Percentiles rank a stretch among this genome's conserved stretches.
These are phyloP conservation scores for Scopulariopsis brevicaulis DNA, from an alignment of 2,329 filamentous ascomycete genomes.

Conservation along the genomic window DNA sequence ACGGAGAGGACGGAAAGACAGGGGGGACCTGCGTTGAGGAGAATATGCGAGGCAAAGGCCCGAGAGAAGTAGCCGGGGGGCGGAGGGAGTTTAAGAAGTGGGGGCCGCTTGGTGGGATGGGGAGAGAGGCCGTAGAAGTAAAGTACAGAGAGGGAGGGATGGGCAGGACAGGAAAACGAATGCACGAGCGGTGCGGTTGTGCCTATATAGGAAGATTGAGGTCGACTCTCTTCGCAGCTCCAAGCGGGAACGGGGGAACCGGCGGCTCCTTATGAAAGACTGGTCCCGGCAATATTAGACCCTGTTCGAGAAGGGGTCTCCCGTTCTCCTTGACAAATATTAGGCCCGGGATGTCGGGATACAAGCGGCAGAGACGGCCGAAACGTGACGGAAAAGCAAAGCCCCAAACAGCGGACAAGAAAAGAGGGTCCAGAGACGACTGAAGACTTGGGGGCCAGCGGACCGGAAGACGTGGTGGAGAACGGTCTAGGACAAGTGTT, in stretches of 20 bases:
- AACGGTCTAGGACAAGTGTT: neutral
- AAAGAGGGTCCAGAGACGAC: neutral
- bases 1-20: neutral
- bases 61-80: neutral
- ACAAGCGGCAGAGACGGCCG: neutral
- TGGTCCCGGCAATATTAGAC: neutral
- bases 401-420: neutral
- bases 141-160: neutral
- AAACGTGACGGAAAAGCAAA: neutral
- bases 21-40: neutral
- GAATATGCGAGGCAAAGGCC: neutral
- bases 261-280: neutral
- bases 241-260: neutral
- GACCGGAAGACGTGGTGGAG: neutral
- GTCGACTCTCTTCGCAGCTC: neutral
- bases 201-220: constrained; percentile 2
- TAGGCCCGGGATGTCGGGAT: neutral
- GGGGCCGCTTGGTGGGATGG: neutral
- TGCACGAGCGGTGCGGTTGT: constrained; percentile 1
- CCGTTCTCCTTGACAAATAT: neutral
- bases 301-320: neutral
- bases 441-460: neutral
- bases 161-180: neutral
- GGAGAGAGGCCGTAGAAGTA: neutral
- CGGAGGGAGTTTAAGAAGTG: neutral